Percentiles rank a stretch among this genome's conserved stretches.
Conservation (phyloP, 2,329 filamentous ascomycete genomes). For the Fusarium devonianum region DNA sequence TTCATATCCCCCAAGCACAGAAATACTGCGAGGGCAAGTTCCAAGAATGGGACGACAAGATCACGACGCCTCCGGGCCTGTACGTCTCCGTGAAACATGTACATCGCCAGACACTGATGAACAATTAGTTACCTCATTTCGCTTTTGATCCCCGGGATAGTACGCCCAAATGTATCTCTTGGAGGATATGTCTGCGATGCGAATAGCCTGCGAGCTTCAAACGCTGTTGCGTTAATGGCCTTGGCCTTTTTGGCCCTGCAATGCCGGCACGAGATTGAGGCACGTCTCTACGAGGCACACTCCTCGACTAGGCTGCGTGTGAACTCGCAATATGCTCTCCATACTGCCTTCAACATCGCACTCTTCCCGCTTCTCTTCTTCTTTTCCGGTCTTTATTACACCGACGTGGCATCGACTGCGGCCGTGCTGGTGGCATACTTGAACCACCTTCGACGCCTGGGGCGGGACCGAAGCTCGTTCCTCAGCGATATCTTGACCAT, state of each 20-base stretch:
- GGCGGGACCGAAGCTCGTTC: conserved; percentile 42
- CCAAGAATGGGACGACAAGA: conserved; percentile 90
- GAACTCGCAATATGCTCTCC: conserved; percentile 55
- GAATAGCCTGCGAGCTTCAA: conserved; percentile 56
- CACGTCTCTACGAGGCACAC: conserved; percentile 45
- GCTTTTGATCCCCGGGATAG: conserved; percentile 37
- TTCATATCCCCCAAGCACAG: conserved; percentile 91
- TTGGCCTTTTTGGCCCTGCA: conserved; percentile 56
- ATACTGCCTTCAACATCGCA: conserved; percentile 78
- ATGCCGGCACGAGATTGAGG: conserved; percentile 62
- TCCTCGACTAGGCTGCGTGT: conserved; percentile 20
- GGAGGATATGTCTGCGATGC: conserved; percentile 39
- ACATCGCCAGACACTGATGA: conserved; percentile 8
- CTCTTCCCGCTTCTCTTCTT: conserved; percentile 94
- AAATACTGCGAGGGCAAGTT: conserved; percentile 81
- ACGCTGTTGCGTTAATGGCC: conserved; percentile 50
- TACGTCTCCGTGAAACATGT: conserved; percentile 48
- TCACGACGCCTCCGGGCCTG: conserved; percentile 93
- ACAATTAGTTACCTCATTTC: conserved; percentile 56
- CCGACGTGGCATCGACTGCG: conserved; percentile 83
- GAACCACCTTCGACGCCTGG: conserved; percentile 58
- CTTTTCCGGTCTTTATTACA: conserved; percentile 95
- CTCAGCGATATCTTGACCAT: conserved; percentile 55
- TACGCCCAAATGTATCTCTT: conserved; percentile 15
- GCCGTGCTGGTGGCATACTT: conserved; percentile 75